Percentiles rank a stretch among this genome's conserved stretches.
phyloP scores from a whole-genome alignment of 1,139 yeast species.

The Pichia sp. region DNA sequence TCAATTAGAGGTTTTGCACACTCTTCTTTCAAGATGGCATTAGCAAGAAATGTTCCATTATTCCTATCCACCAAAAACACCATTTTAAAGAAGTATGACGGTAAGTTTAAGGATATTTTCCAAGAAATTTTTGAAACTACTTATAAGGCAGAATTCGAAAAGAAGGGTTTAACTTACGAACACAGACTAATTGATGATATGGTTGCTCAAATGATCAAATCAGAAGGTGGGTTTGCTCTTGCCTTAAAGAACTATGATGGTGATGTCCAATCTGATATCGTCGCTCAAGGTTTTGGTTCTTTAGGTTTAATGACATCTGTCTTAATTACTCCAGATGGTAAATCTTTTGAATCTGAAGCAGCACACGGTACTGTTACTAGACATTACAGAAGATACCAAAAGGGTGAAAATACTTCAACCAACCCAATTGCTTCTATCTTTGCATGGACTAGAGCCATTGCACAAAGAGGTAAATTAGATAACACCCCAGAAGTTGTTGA shows the following conservation, averaged over 20 bases:
- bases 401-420: conserved; percentile 95
- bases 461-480: conserved; percentile 76
- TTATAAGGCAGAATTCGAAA: conserved; percentile 66
- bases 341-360: conserved; percentile 92
- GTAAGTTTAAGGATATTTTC: conserved; percentile 90
- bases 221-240: conserved; percentile 88
- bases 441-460: conserved; percentile 91
- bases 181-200: conserved; percentile 95
- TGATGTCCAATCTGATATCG: conserved; percentile 94
- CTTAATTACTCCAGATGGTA: conserved; percentile 89
- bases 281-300: conserved; percentile 97
- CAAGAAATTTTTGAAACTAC: conserved; percentile 66
- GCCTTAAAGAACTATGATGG: conserved; percentile 98
- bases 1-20: conserved; percentile 87
- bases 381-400: conserved; percentile 90
- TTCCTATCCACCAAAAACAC: conserved; percentile 91
- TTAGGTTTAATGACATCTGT: conserved; percentile 95
- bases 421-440: conserved; percentile 96
- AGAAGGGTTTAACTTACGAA: conserved; percentile 83
- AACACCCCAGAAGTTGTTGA: conserved; percentile 72
- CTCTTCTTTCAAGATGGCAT: conserved; percentile 83
- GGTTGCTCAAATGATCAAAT: conserved; percentile 98
- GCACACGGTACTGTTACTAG: conserved; percentile 98
- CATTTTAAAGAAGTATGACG: conserved; percentile 87
- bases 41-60: conserved; percentile 67